Evolutionary conservation across 306 rosid genomes (phyloP).

Genomic region (Dryas drummondii): DNA sequence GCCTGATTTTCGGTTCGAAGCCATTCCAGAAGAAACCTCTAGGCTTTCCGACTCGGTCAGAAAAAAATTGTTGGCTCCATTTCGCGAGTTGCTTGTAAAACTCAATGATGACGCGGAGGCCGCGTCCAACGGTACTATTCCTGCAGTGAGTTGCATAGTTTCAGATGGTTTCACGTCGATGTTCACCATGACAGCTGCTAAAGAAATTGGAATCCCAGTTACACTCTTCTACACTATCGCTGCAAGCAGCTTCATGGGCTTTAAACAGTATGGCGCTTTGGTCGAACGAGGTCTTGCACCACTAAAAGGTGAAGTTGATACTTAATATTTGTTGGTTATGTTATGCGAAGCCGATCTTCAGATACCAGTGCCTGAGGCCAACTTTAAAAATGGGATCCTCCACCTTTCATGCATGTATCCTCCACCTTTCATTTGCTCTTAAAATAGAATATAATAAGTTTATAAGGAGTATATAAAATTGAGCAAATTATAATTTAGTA

Average conservation of each 20-base stretch:
- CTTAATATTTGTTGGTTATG: no score
- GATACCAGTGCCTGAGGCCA: no score
- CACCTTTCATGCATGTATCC: no score
- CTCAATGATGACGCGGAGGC: neutral
- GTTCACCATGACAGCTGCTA: slow-evolving; percentile 1
- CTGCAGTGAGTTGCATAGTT: slow-evolving; percentile 6
- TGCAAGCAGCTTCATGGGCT: slow-evolving; percentile 6
- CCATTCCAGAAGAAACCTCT: neutral
- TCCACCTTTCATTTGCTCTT: no score
- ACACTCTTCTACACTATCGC: slow-evolving; percentile 6
- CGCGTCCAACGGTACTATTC: neutral
- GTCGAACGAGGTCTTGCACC: neutral
- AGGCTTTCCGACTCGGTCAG: neutral
- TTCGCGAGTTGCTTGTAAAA: neutral
- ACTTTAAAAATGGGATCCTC: no score
- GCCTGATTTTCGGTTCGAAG: neutral
- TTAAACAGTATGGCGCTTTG: neutral
- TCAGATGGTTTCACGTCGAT: slow-evolving; percentile 12
- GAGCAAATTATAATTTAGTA: no score
- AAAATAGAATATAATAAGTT: no score
- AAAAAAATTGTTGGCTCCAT: neutral
- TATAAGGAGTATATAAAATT: no score
- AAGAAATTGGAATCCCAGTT: neutral
- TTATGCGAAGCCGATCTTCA: no score
- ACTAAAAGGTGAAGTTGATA: slow-evolving; percentile 2